Evolutionary conservation across 2,329 filamentous ascomycete genomes (phyloP), one percentile per base, ranked within the genome.

Genomic region (Aspergillus proliferans): DNA sequence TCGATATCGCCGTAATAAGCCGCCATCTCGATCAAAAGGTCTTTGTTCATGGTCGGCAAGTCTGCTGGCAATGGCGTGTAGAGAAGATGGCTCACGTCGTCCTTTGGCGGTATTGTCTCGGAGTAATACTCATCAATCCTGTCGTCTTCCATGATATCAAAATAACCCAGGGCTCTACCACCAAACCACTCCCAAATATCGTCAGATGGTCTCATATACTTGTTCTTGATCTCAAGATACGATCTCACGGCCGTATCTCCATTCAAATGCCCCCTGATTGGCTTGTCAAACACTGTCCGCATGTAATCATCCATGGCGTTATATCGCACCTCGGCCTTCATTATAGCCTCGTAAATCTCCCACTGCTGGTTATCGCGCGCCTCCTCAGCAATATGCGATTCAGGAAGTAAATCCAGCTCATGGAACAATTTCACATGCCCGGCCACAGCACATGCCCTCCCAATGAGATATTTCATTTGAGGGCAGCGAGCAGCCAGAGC

Each of bases 401-500:
- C 53, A 15, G 56, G 54, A 18, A 58, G 33, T 26, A 53, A 48
- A 15, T 56, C 47, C 18, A 59, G 41, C 39, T 56, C 55, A 47
- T 45, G 47, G 18, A 56, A 61, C 9, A 61, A 48, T 40, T 48
- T 33, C 6, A 48, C 43, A 46, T 58, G 59, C 0, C 54, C 51
- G 1, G 55, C 55, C 3, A 43, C 53, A 36, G 56, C 58, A 52
- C 57, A 60, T 0, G 57, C 55, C 2, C 57, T 51, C 9, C 51
- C 59, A 2, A 55, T 53, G 34, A 56, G 52, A 63, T 72, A 66
- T 40, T 51, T 3, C 51, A 58, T 52, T 4, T 45, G 54, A 33
- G 67, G 67, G 51, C 64, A 72, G 1, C 48, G 51, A 1, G 34
- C 12, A 4, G 56, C 64, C n/a, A 75, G 49, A 1, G 56, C 40